These are phyloP conservation scores for Globisporangium middletonii DNA, from an alignment of 352 stramenopile species.

Conservation along the genomic window DNA sequence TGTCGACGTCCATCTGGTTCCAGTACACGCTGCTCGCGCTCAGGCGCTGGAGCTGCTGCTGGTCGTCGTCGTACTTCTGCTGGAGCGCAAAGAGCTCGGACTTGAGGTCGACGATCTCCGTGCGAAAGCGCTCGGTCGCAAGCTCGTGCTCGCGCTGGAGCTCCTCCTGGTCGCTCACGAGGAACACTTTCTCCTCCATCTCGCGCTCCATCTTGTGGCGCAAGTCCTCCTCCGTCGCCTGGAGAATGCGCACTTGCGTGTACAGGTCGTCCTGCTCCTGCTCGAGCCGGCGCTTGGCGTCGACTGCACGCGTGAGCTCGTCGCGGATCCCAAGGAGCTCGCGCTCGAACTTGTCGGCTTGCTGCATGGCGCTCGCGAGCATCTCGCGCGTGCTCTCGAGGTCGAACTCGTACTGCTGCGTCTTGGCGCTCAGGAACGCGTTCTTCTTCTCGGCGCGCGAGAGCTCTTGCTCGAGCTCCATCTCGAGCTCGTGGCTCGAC, in stretches of 20 bases:
- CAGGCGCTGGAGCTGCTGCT: background rate
- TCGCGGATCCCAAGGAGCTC: constrained; percentile 36
- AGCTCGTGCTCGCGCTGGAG: constrained; percentile 76
- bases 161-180: constrained; percentile 79
- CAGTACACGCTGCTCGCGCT: constrained; percentile 11
- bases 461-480: constrained; percentile 73
- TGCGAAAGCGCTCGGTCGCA: constrained; percentile 68
- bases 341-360: constrained; percentile 47
- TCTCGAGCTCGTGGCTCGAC: constrained; percentile 75
- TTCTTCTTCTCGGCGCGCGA: constrained; percentile 52
- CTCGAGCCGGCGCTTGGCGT: constrained; percentile 46
- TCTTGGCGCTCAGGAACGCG: constrained; percentile 31
- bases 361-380: constrained; percentile 45
- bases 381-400: constrained; percentile 37
- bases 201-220: constrained; percentile 80
- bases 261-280: constrained; percentile 74
- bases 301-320: constrained; percentile 32
- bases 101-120: constrained; percentile 83
- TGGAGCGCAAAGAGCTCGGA: constrained; percentile 75
- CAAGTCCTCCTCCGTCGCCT: constrained; percentile 73
- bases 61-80: constrained; percentile 39
- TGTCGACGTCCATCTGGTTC: constrained; percentile 9
- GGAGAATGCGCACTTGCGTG: constrained; percentile 77
- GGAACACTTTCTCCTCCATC: constrained; percentile 84
- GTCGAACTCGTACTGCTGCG: constrained; percentile 49